Evolutionary conservation across 2,329 filamentous ascomycete genomes (phyloP).

Genomic region (Curvularia lunata): DNA sequence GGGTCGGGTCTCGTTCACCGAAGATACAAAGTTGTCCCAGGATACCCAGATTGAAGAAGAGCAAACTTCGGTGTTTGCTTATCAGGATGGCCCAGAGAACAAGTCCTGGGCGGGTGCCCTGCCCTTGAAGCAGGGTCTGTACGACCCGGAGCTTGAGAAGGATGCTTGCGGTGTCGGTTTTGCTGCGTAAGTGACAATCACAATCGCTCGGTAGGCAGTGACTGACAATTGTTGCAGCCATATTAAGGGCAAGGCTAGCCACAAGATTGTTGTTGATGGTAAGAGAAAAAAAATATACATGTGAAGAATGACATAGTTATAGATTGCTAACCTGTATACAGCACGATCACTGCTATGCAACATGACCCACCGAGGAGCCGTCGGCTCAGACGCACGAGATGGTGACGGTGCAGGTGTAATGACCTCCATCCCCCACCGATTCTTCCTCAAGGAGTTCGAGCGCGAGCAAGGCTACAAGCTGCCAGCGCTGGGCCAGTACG

Average conservation of each 20-base stretch:
- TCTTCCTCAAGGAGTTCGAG: constrained; percentile 98
- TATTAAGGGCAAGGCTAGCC: constrained; percentile 95
- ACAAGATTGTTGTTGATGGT: constrained; percentile 99
- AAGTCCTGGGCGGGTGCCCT: constrained; percentile 95
- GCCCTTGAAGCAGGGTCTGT: constrained; percentile 97
- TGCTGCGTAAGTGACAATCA: constrained; percentile 75
- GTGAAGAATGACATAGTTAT: not conserved
- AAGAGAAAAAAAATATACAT: constrained; percentile 47
- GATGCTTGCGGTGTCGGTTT: constrained; percentile 99
- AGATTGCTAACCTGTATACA: constrained; percentile 52
- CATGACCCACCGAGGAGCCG: constrained; percentile 99
- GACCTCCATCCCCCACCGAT: constrained; percentile 98
- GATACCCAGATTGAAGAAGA: constrained; percentile 62
- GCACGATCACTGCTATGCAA: constrained; percentile 95
- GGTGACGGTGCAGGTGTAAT: constrained; percentile 99
- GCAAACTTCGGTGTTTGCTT: constrained; percentile 75
- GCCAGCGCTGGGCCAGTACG: constrained; percentile 89
- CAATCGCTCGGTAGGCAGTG: constrained; percentile 5
- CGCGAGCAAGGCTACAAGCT: constrained; percentile 87
- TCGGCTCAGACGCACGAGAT: constrained; percentile 96
- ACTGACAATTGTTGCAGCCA: constrained; percentile 65
- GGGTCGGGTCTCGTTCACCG: constrained; percentile 60
- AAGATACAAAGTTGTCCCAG: constrained; percentile 57
- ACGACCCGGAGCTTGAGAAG: constrained; percentile 94
- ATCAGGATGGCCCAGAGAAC: constrained; percentile 77